phyloP scores from a whole-genome alignment of 306 rosid species.

The Glycine latifolia region DNA sequence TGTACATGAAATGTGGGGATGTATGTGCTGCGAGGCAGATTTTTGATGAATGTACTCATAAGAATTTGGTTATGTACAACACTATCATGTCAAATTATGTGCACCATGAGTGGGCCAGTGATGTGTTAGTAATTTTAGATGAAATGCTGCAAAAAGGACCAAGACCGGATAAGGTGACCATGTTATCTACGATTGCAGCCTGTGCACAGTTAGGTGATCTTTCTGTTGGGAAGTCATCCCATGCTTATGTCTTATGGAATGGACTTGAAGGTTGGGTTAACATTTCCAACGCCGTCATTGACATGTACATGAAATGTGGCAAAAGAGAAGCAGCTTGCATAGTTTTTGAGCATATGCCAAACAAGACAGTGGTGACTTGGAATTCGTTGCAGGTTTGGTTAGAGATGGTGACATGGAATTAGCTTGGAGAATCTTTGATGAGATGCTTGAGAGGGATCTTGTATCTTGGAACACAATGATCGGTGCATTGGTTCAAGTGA shows the following conservation, averaged over 20 bases:
- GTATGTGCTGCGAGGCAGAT: slow-evolving; percentile 54
- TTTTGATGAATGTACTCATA: slow-evolving; percentile 58
- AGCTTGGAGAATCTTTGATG: slow-evolving; percentile 65
- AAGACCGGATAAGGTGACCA: slow-evolving; percentile 68
- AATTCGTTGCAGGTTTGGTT: slow-evolving; percentile 74
- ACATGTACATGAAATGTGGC: slow-evolving; percentile 87
- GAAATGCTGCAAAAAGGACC: slow-evolving; percentile 65
- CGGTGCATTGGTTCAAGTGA: slow-evolving; percentile 66
- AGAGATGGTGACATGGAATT: slow-evolving; percentile 60
- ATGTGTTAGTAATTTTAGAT: slow-evolving; percentile 55
- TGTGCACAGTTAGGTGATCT: slow-evolving; percentile 69
- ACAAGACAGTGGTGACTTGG: slow-evolving; percentile 73
- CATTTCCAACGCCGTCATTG: slow-evolving; percentile 75
- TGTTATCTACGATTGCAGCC: slow-evolving; percentile 69
- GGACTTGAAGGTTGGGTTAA: slow-evolving; percentile 71
- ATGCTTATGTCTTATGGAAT: slow-evolving; percentile 70
- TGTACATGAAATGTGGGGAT: slow-evolving; percentile 84
- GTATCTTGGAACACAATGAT: slow-evolving; percentile 90
- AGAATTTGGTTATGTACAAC: slow-evolving; percentile 76
- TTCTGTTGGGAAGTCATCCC: slow-evolving; percentile 67
- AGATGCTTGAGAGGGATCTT: slow-evolving; percentile 67
- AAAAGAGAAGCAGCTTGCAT: slow-evolving; percentile 61
- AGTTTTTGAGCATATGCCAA: slow-evolving; percentile 60
- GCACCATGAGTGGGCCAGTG: slow-evolving; percentile 60
- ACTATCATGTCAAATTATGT: slow-evolving; percentile 78